phyloP scores from a whole-genome alignment of 345 rosid species.

The Sisymbrium altissimum region DNA sequence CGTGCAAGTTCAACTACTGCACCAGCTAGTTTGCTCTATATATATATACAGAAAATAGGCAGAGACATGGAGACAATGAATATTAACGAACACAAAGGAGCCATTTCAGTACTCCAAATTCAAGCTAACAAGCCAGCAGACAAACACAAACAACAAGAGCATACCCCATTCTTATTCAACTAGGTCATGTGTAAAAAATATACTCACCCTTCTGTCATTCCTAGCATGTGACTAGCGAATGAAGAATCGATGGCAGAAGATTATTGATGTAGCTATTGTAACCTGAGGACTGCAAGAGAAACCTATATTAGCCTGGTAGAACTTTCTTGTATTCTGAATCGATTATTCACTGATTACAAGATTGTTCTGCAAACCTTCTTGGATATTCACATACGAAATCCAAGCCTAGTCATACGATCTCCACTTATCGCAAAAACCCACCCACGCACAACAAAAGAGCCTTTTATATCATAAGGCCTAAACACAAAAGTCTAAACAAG shows the following conservation, averaged over 20 bases:
- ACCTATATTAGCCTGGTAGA: constrained; percentile 34
- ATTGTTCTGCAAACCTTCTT: no score
- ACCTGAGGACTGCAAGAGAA: constrained; percentile 82
- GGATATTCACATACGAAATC: no score
- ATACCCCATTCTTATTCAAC: not conserved
- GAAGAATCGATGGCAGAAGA: constrained; percentile 95
- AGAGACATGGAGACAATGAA: not conserved
- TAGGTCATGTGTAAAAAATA: not conserved
- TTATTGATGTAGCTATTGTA: constrained; percentile 96
- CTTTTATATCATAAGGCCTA: no score
- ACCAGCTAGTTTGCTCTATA: not conserved
- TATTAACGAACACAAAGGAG: not conserved
- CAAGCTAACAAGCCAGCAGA: constrained; percentile 1
- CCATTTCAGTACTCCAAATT: not conserved
- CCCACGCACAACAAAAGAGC: no score
- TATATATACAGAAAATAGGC: not conserved
- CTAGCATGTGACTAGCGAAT: constrained; percentile 94
- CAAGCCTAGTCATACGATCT: no score
- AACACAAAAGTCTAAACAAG: no score
- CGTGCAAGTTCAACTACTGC: constrained; percentile 6
- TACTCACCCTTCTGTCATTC: constrained; percentile 89
- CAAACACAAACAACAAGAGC: not conserved
- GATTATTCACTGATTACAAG: no score
- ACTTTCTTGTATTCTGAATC: no score
- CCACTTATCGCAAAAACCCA: no score